Base-by-base conservation (phyloP, 164 flowering plant genomes). In the Vitis rupestris region DNA sequence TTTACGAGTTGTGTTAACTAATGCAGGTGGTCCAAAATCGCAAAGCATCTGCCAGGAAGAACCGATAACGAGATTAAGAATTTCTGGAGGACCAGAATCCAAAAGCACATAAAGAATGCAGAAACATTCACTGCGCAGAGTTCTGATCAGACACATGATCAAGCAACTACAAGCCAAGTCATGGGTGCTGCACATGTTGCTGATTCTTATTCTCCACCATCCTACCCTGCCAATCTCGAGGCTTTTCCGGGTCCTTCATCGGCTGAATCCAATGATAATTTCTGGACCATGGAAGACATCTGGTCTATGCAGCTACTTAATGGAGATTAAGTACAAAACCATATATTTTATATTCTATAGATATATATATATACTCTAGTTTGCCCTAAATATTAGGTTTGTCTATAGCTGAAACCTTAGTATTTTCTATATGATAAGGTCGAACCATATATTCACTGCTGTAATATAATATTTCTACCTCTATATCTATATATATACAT, bases 41-140 rank as follows among this genome's bases (percentile, higher is more conserved):
- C 95, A 44, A 88, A 85, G 75, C 89, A 88, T 67, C 72, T 90
- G 12, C 95, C 95, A 3, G 95, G 95, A 66, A 83, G 95, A 71
- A 90, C 92, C 0, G 92, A 90, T 69, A 90, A 90, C 31, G 95
- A 88, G 62, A 88, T 90, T 64, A 90, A 88, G 82, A 90, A 88
- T 61, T 90, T 67, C 55, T 90, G 92, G 95, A 86, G 95, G 79
- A 88, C 95, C 2, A 79, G 86, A 71, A 86, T 90, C 64, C 92
- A 90, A 57, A 88, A 90, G 78, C 87, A 88, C n/a, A 82, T 87
- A 1, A 88, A 86, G 80, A 90, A 82, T 69, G 76, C 82, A 0
- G 90, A 86, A 50, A 67, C 55, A 10, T 74, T 49, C n/a, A 54
- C 73, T 2, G 76, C 71, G 9, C 87, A 81, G 72, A 61, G 64